phyloP scores from a whole-genome alignment of 108 stramenopile species.

The Aurantiochytrium sp. region DNA sequence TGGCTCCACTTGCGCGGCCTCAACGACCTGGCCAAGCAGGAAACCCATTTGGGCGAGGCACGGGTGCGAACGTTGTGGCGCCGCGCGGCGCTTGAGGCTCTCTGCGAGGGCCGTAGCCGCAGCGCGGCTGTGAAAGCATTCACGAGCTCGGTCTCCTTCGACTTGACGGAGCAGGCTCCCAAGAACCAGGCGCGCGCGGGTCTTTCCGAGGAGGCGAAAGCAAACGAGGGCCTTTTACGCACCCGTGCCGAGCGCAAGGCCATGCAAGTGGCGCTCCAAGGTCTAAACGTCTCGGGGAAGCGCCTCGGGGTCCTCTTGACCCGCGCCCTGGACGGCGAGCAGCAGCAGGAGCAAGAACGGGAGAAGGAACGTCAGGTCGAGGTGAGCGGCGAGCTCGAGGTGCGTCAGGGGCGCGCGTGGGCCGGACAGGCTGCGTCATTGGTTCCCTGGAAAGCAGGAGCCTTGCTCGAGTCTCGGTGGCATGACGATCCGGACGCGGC shows the following conservation, averaged over 20 bases:
- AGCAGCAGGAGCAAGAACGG: background rate
- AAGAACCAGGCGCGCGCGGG: no score
- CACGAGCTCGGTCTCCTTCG: background rate
- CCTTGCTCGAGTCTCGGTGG: no score
- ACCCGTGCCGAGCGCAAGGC: no score
- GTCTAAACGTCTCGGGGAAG: no score
- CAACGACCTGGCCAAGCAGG: background rate
- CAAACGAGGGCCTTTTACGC: no score
- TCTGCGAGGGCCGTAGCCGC: background rate
- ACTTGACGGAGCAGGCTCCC: no score
- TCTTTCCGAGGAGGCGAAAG: no score
- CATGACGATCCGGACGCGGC: background rate
- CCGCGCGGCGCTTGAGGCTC: background rate
- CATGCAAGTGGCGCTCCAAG: no score
- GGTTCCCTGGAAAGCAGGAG: background rate
- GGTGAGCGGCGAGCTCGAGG: background rate
- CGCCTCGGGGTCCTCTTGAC: no score
- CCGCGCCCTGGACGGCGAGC: background rate
- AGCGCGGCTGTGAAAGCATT: background rate
- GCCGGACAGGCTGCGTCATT: background rate
- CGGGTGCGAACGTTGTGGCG: background rate
- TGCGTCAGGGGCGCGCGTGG: background rate
- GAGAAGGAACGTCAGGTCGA: background rate
- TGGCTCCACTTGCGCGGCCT: background rate
- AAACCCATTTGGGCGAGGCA: background rate